phyloP scores from a whole-genome alignment of 345 rosid genomes.

The Syzygium aqueum region DNA sequence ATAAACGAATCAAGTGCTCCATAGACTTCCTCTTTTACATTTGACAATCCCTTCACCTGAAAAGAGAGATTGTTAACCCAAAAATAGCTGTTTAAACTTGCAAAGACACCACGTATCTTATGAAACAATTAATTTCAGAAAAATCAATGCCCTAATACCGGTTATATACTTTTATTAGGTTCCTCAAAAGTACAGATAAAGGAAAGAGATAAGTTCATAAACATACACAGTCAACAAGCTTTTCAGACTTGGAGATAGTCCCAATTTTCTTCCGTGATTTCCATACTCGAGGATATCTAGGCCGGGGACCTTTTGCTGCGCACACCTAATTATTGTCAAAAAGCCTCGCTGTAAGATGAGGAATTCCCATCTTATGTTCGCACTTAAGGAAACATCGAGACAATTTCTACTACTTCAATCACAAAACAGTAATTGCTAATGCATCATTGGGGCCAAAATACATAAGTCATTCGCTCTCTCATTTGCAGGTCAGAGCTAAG shows the following conservation, averaged over 20 bases:
- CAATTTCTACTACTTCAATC: background rate
- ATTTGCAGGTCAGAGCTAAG: background rate
- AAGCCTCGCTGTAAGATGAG: background rate
- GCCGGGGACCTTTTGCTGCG: constrained; percentile 86
- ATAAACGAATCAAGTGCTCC: constrained; percentile 90
- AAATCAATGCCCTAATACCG: background rate
- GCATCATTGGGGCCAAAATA: background rate
- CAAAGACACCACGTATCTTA: background rate
- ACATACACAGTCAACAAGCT: constrained; percentile 63
- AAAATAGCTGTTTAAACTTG: background rate
- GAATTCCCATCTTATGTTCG: background rate
- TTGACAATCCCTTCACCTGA: constrained; percentile 63
- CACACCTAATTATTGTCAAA: constrained; percentile 39
- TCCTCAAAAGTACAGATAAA: too few relatives aligned
- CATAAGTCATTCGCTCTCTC: background rate
- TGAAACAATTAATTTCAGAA: background rate
- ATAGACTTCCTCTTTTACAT: constrained; percentile 90
- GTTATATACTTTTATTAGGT: background rate
- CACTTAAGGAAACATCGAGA: background rate
- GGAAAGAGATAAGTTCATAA: background rate
- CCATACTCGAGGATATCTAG: constrained; percentile 90
- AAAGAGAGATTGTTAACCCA: background rate
- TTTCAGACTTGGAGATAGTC: constrained; percentile 69
- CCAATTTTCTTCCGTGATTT: constrained; percentile 61
- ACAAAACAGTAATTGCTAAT: background rate